Percentiles rank a stretch among this genome's conserved stretches.
Conservation (phyloP, 768 basidiomycete species). For the Suillus sp. region DNA sequence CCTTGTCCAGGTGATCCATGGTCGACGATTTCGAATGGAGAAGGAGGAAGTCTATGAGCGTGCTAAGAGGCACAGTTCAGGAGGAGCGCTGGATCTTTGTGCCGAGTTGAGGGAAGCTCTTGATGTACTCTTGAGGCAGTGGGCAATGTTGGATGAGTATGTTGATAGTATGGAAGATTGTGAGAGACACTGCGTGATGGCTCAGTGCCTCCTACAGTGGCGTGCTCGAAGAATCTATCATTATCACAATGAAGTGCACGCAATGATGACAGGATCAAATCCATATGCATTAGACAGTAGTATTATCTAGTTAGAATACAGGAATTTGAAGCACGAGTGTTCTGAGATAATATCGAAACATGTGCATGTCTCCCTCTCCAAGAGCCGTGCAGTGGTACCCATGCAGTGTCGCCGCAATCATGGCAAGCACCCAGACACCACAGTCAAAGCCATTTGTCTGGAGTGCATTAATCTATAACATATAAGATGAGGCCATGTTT, state of each 20-base stretch:
- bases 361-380: slow-evolving; percentile 6
- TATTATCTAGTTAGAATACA: slow-evolving; percentile 1
- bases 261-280: neutral
- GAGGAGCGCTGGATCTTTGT: neutral
- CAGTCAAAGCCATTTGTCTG: slow-evolving; percentile 25
- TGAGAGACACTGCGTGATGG: neutral
- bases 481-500: neutral
- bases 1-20: neutral
- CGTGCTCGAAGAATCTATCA: neutral
- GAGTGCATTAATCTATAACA: neutral
- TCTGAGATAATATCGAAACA: slow-evolving; percentile 1
- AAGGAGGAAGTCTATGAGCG: neutral
- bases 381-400: slow-evolving; percentile 8
- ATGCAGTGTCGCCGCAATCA: slow-evolving; percentile 1
- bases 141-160: neutral
- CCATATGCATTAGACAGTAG: neutral
- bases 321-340: neutral
- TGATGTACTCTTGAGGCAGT: neutral
- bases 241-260: neutral
- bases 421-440: slow-evolving; percentile 26
- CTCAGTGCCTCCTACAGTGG: neutral
- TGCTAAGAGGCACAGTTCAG: neutral
- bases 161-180: neutral
- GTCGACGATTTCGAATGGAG: neutral
- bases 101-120: neutral